Percentiles rank a stretch among this genome's conserved stretches.
These are phyloP conservation scores for Meira miltonrushii DNA, from an alignment of 1,284 basidiomycete species.

Conservation along the genomic window DNA sequence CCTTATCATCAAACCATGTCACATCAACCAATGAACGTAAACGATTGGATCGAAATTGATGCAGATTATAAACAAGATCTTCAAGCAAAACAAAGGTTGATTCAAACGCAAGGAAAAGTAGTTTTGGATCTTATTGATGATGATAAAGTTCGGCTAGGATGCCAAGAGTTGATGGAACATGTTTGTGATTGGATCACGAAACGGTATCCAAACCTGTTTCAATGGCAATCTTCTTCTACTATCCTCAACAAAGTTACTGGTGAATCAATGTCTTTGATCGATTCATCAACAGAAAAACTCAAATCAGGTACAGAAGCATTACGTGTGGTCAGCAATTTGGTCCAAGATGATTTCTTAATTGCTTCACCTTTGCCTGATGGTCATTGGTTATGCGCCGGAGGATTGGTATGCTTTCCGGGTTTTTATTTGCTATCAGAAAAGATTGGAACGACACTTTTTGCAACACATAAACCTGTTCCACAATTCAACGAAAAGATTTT, in stretches of 20 bases:
- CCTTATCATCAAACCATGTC: slow-evolving; percentile 41
- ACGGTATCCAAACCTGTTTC: slow-evolving; percentile 55
- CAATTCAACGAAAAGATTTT: slow-evolving; percentile 56
- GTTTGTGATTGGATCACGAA: slow-evolving; percentile 54
- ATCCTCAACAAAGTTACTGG: slow-evolving; percentile 54
- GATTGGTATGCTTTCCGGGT: slow-evolving; percentile 54
- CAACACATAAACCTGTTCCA: slow-evolving; percentile 54
- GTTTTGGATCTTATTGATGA: slow-evolving; percentile 53
- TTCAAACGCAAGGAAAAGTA: slow-evolving; percentile 51
- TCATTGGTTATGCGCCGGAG: slow-evolving; percentile 32
- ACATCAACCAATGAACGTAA: slow-evolving; percentile 55
- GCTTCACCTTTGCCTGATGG: slow-evolving; percentile 23
- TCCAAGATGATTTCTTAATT: slow-evolving; percentile 57
- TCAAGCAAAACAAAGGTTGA: slow-evolving; percentile 54
- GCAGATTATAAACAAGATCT: slow-evolving; percentile 54
- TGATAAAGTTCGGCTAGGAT: slow-evolving; percentile 54
- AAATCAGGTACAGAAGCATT: slow-evolving; percentile 52
- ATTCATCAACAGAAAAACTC: neutral
- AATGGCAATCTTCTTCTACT: slow-evolving; percentile 31
- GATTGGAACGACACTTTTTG: slow-evolving; percentile 52
- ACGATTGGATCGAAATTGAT: slow-evolving; percentile 57
- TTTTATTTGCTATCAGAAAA: slow-evolving; percentile 30
- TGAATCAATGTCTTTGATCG: slow-evolving; percentile 28
- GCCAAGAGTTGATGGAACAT: slow-evolving; percentile 53
- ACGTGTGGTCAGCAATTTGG: slow-evolving; percentile 48